phyloP scores from a whole-genome alignment of 139 green algal species.

The Axilococcus clingmanii region DNA sequence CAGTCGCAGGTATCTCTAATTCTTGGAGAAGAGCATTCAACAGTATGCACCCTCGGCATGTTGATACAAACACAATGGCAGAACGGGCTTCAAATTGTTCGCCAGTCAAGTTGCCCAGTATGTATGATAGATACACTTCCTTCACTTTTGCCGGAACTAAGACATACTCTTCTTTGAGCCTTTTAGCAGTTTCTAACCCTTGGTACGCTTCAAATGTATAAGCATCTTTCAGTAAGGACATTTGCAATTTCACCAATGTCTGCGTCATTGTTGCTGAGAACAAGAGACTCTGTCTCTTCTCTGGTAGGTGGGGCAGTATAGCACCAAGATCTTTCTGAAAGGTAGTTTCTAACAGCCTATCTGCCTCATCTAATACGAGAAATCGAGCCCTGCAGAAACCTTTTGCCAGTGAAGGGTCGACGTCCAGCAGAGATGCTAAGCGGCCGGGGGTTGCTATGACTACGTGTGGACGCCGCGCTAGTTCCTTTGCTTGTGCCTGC shows the following conservation, averaged over 20 bases:
- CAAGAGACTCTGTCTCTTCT: conserved; percentile 84
- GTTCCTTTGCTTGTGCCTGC: conserved; percentile 58
- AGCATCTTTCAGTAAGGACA: conserved; percentile 36
- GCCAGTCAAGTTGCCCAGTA: conserved; percentile 67
- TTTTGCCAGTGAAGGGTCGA: conserved; percentile 20
- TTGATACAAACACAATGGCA: conserved; percentile 84
- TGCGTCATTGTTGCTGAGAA: conserved; percentile 88
- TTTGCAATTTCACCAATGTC: conserved; percentile 51
- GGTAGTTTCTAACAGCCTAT: conserved; percentile 76
- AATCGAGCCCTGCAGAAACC: conserved; percentile 44
- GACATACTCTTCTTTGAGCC: conserved; percentile 82
- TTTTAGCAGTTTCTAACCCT: conserved; percentile 68
- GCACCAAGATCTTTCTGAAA: conserved; percentile 64
- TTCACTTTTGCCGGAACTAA: conserved; percentile 92
- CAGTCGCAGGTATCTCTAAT: conserved; percentile 51
- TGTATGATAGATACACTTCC: conserved; percentile 91
- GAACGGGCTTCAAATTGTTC: conserved; percentile 50
- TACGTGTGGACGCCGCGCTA: conserved; percentile 75
- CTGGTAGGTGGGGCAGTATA: conserved; percentile 34
- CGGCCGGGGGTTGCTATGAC: conserved; percentile 92
- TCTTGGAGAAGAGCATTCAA: conserved; percentile 61
- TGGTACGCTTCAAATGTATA: conserved; percentile 77
- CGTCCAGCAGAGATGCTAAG: conserved; percentile 49
- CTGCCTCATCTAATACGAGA: conserved; percentile 92
- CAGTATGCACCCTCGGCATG: conserved; percentile 45